A percentile compares a stretch with the other conserved stretches of the same genome.
Conservation (phyloP, 805 yeast species). For the Cyberlindnera nakhonratchasimensis region DNA sequence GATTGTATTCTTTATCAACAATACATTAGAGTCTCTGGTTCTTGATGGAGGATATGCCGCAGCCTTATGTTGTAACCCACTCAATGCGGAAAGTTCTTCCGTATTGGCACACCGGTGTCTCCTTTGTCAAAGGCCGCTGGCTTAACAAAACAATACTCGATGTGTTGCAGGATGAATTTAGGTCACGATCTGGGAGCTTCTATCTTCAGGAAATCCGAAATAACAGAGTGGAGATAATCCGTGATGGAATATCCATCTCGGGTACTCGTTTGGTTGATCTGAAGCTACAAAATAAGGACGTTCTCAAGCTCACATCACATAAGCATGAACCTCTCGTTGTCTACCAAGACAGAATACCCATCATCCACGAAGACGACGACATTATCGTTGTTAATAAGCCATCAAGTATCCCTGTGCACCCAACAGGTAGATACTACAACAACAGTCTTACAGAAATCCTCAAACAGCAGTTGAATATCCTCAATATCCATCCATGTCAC, state of each 20-base stretch:
- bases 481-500: conserved; percentile 53
- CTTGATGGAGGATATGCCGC: conserved; percentile 8
- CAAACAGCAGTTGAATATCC: conserved; percentile 55
- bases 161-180: conserved; percentile 22
- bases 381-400: conserved; percentile 88
- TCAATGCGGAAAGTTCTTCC: conserved; percentile 68
- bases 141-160: conserved; percentile 20
- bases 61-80: conserved; percentile 7
- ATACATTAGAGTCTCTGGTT: too few relatives aligned
- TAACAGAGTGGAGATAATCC: conserved; percentile 11
- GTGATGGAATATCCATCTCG: conserved; percentile 1
- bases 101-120: conserved; percentile 35
- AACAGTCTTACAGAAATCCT: conserved; percentile 77
- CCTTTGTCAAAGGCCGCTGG: conserved; percentile 27
- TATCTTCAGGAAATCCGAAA: conserved; percentile 14
- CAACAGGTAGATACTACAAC: conserved; percentile 81
- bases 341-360: conserved; percentile 30
- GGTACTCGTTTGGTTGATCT: conserved; percentile 10
- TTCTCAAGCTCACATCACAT: conserved; percentile 47
- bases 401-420: conserved; percentile 91
- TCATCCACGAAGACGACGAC: conserved; percentile 44
- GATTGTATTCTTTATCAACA: too few relatives aligned
- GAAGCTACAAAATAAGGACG: conserved; percentile 27
- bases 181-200: conserved; percentile 12
- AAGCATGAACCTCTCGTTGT: conserved; percentile 72